These are phyloP conservation scores for Ogataea henricii DNA, from an alignment of 805 yeast species.

Conservation along the genomic window DNA sequence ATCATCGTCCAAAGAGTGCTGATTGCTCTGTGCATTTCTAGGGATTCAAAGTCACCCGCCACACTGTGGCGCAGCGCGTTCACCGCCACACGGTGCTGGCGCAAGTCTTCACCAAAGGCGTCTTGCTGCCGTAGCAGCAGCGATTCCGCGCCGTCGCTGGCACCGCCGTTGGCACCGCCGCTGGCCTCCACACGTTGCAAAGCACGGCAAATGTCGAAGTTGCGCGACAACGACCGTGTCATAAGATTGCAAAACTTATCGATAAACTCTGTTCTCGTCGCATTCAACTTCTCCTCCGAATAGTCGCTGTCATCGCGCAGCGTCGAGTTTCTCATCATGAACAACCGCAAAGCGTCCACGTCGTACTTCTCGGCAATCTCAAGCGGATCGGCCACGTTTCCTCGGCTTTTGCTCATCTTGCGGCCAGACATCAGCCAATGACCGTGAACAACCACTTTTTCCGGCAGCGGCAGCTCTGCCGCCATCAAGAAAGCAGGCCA, in stretches of 20 bases:
- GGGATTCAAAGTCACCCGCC: slow-evolving; percentile 42
- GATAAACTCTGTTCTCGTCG: slow-evolving; percentile 63
- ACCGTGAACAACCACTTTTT: slow-evolving; percentile 81
- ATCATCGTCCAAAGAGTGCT: slow-evolving; percentile 60
- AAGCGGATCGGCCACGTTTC: slow-evolving; percentile 92
- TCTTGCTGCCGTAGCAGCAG: not conserved
- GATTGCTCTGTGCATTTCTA: slow-evolving; percentile 58
- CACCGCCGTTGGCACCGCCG: slow-evolving; percentile 31
- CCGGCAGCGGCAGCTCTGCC: slow-evolving; percentile 70
- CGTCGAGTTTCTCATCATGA: slow-evolving; percentile 72
- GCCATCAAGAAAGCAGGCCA: slow-evolving; percentile 95
- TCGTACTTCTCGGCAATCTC: slow-evolving; percentile 65
- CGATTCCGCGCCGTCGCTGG: slow-evolving; percentile 27
- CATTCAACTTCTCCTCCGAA: slow-evolving; percentile 54
- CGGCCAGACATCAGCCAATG: slow-evolving; percentile 91
- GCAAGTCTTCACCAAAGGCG: slow-evolving; percentile 18
- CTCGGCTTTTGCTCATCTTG: slow-evolving; percentile 91
- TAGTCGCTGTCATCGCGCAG: slow-evolving; percentile 80
- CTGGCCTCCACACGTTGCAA: slow-evolving; percentile 28
- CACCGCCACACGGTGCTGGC: slow-evolving; percentile 26
- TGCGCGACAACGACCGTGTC: slow-evolving; percentile 69
- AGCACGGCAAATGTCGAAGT: slow-evolving; percentile 59
- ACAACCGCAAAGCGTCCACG: slow-evolving; percentile 72
- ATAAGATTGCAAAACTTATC: slow-evolving; percentile 83
- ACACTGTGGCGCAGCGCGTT: slow-evolving; percentile 28